Percentiles rank a stretch among this genome's conserved stretches.
phyloP scores from a whole-genome alignment of 2,329 filamentous ascomycete genomes.

The Mollisia scopiformis region DNA sequence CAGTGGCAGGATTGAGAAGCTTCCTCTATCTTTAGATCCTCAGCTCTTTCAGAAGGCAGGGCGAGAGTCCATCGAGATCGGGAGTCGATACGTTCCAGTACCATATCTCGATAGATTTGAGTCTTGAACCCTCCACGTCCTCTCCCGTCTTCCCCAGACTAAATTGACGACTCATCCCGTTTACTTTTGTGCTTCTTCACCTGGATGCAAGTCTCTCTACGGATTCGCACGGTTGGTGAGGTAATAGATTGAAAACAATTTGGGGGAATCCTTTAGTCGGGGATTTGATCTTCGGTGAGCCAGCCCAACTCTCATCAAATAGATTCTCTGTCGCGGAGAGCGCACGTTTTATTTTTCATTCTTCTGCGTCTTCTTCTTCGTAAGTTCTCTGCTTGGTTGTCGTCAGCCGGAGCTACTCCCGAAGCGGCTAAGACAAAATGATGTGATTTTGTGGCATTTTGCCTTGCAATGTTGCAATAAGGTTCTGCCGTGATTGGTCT shows the following conservation, averaged over 20 bases:
- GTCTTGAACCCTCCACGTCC: not conserved
- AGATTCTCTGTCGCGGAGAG: not conserved
- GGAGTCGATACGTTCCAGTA: no score
- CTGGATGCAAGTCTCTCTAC: no score
- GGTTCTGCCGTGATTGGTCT: not conserved
- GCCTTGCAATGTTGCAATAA: slow-evolving; percentile 10
- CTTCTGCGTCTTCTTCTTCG: no score
- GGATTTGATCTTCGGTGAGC: not conserved
- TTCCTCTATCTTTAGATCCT: not conserved
- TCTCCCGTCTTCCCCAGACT: not conserved
- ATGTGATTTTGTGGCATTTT: slow-evolving; percentile 12
- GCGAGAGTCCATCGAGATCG: no score
- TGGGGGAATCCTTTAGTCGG: not conserved
- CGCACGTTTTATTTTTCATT: not conserved
- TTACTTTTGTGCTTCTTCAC: no score
- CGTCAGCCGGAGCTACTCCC: not conserved
- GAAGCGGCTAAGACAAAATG: not conserved
- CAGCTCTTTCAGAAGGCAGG: not conserved
- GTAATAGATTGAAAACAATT: not conserved
- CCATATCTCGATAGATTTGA: no score
- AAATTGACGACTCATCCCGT: no score
- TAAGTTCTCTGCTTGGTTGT: not conserved
- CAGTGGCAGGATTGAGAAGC: not conserved
- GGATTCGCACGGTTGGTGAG: not conserved
- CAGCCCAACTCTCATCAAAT: no score